Evolutionary conservation across 2,329 filamentous ascomycete genomes (phyloP).

Genomic region (Leptographium galeiforme): DNA sequence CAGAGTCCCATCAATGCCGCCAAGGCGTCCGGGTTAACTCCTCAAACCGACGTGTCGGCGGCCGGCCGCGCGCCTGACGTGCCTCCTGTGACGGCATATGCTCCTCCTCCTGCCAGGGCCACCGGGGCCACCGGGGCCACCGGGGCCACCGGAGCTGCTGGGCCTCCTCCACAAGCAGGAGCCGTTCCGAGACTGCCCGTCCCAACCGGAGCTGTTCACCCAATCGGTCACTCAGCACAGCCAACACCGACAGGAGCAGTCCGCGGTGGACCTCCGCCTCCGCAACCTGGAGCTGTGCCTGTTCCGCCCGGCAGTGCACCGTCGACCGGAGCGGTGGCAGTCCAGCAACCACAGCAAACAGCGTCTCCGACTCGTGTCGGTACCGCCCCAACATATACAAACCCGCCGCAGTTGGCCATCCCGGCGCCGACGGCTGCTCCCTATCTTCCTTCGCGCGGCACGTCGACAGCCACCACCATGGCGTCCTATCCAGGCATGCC

Average conservation of each 20-base stretch:
- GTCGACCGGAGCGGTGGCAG: slow-evolving; percentile 21
- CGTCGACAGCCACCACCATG: slow-evolving; percentile 21
- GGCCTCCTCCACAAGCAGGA: slow-evolving; percentile 32
- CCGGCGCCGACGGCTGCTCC: slow-evolving; percentile 27
- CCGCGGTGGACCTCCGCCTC: slow-evolving; percentile 31
- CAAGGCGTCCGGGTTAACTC: slow-evolving; percentile 36
- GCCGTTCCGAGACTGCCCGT: slow-evolving; percentile 29
- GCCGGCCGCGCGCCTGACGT: too few relatives aligned
- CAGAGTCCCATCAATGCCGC: slow-evolving; percentile 44
- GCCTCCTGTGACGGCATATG: not conserved
- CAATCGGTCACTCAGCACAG: slow-evolving; percentile 18
- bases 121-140: too few relatives aligned
- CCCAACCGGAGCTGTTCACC: slow-evolving; percentile 24
- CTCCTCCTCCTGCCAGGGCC: too few relatives aligned
- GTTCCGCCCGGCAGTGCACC: slow-evolving; percentile 30
- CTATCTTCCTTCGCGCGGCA: slow-evolving; percentile 30
- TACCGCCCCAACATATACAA: slow-evolving; percentile 14
- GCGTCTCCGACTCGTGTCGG: slow-evolving; percentile 16
- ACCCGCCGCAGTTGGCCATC: slow-evolving; percentile 36
- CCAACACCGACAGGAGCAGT: slow-evolving; percentile 28
- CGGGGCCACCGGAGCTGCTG: not conserved
- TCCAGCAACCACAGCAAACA: slow-evolving; percentile 15
- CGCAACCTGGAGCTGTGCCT: slow-evolving; percentile 45
- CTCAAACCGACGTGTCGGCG: slow-evolving; percentile 25
- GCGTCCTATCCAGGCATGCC: not conserved